These are phyloP conservation scores for Penicillium coffeae DNA, from an alignment of 495 filamentous ascomycete genomes.

Conservation along the genomic window DNA sequence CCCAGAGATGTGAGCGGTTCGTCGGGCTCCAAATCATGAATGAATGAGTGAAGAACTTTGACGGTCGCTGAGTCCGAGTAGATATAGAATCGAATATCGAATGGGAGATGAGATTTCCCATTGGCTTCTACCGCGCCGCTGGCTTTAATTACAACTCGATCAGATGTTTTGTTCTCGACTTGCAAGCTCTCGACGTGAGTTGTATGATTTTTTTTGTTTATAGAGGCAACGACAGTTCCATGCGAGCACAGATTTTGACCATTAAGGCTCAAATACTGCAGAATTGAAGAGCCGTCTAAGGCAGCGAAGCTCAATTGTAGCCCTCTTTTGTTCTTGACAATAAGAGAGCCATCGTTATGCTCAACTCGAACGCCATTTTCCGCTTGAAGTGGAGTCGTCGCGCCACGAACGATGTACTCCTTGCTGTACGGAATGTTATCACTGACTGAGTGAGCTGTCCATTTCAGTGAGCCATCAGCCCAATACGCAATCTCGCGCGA, in stretches of 20 bases:
- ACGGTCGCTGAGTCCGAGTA: slow-evolving; percentile 34
- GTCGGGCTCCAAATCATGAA: slow-evolving; percentile 29
- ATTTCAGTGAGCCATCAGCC: slow-evolving; percentile 18
- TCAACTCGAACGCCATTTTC: neutral
- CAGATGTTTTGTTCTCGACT: slow-evolving; percentile 13
- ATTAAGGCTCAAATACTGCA: slow-evolving; percentile 7
- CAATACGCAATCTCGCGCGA: slow-evolving; percentile 20
- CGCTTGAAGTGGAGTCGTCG: neutral
- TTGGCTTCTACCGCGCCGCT: slow-evolving; percentile 5
- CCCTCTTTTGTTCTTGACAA: slow-evolving; percentile 3
- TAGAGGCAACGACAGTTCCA: slow-evolving; percentile 12
- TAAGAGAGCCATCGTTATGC: neutral
- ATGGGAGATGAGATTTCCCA: slow-evolving; percentile 24
- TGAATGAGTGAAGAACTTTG: slow-evolving; percentile 29
- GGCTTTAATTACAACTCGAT: slow-evolving; percentile 10
- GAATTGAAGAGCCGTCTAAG: slow-evolving; percentile 4
- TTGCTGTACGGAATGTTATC: slow-evolving; percentile 9
- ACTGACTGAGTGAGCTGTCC: slow-evolving; percentile 15
- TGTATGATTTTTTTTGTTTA: slow-evolving; percentile 5
- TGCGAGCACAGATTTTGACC: slow-evolving; percentile 7
- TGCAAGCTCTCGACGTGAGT: slow-evolving; percentile 3
- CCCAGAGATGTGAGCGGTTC: slow-evolving; percentile 35
- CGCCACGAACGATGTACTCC: slow-evolving; percentile 9
- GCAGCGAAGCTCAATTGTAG: slow-evolving; percentile 6
- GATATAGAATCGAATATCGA: slow-evolving; percentile 39